Evolutionary conservation across 371 early-diverging fungal species (phyloP), one percentile per base, ranked within the genome.

Genomic region (Mortierella sp.): DNA sequence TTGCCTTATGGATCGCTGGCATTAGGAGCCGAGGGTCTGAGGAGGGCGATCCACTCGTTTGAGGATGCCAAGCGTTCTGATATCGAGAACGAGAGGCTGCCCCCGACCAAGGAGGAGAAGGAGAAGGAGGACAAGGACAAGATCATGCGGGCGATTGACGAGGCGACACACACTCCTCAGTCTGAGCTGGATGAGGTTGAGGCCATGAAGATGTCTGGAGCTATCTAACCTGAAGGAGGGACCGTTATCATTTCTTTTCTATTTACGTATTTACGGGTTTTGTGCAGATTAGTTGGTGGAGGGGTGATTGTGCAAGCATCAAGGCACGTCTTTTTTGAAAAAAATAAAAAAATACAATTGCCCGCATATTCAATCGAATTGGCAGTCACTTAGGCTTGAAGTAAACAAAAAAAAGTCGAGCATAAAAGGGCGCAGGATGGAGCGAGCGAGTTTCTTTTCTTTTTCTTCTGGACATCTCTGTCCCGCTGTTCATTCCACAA

Each of bases 41-140:
- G 94, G 84, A 87, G 90, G 89, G 96, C 96, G 26, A 97, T 97
- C 78, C 90, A 91, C 14, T 90, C 94, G 41, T 98, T 98, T 86
- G 98, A 98, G 47, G 96, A 97, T 74, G 99, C 98, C 31, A 94
- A 93, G 77, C 88, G 87, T 16, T 94, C 94, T 39, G 98, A 99
- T 86, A 77, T 90, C 26, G 95, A 96, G 66, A 99, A 99, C 81
- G 99, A 99, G 86, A 91, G 94, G 63, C 77, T 98, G 68, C 99
- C 99, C 44, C 98, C 97, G 29, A 89, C 90, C 9, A 90, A 92
- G 77, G 89, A 88, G 73, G 89, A 87, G 48, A 87, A 85, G 44
- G 89, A 86, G 31, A 86, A 85, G 31, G 64, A 77, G 40, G 80
- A 84, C 10, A 79, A 86, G 70, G 71, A 85, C 53, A 90, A 88